phyloP scores from a whole-genome alignment of 305 asterid species.

The Fraxinus dipetala region DNA sequence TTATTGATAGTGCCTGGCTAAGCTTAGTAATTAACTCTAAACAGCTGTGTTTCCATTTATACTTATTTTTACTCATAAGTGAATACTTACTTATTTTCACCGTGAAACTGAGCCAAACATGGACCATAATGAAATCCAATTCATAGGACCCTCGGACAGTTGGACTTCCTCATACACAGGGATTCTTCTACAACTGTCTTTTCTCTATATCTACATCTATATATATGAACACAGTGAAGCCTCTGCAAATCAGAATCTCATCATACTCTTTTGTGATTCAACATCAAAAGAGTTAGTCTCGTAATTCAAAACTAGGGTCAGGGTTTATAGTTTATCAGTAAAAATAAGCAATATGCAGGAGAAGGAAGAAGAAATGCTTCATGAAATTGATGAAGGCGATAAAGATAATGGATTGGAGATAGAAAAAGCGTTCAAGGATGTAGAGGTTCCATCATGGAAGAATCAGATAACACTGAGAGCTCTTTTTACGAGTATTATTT shows the following conservation, averaged over 20 bases:
- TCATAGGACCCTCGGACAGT: background rate
- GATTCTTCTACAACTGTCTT: background rate
- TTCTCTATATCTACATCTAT: background rate
- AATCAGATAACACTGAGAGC: conserved; percentile 40
- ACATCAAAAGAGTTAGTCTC: background rate
- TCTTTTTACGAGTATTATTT: conserved; percentile 28
- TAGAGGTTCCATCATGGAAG: conserved; percentile 40
- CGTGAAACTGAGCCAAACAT: background rate
- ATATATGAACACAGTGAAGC: background rate
- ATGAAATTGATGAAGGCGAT: background rate
- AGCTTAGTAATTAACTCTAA: background rate
- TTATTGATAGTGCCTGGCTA: background rate
- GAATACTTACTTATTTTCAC: background rate
- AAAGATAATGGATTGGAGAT: conserved; percentile 9
- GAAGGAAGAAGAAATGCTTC: background rate
- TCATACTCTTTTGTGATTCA: background rate
- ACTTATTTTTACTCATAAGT: background rate
- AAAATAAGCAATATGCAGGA: background rate
- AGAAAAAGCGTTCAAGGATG: conserved; percentile 32
- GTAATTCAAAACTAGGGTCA: background rate
- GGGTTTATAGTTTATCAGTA: background rate
- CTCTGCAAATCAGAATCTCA: conserved; percentile 1
- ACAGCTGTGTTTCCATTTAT: background rate
- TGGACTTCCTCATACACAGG: background rate
- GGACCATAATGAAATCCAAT: background rate